Percentiles rank a stretch among this genome's conserved stretches.
Conservation (phyloP, 768 basidiomycete species). For the Amanita rimosa region DNA sequence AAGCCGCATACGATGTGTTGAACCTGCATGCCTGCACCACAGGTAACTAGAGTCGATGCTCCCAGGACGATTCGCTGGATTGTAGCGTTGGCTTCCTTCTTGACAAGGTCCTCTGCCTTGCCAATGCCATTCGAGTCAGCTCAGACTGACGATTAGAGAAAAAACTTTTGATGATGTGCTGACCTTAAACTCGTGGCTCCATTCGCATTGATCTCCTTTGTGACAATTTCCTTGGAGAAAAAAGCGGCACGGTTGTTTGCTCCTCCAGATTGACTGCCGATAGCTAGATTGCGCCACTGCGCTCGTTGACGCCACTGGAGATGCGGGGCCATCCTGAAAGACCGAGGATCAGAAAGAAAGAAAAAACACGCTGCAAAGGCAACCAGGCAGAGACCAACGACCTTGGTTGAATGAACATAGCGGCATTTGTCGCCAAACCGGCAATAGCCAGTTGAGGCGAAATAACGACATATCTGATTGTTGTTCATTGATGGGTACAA, state of each 20-base stretch:
- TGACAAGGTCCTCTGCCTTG: not conserved
- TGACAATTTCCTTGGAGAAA: not conserved
- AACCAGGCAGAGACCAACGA: not conserved
- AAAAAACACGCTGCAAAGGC: not conserved
- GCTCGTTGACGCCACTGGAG: not conserved
- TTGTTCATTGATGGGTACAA: too few species aligned
- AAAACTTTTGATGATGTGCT: not conserved
- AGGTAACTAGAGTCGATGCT: conserved; percentile 34
- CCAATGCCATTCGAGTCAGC: not conserved
- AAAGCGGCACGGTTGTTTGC: not conserved
- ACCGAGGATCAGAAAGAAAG: not conserved
- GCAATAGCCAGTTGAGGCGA: not conserved
- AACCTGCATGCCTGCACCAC: conserved; percentile 37
- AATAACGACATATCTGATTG: too few species aligned
- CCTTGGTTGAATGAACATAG: not conserved
- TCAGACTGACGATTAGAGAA: not conserved
- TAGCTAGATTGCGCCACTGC: too few species aligned
- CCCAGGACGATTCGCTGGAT: conserved; percentile 34
- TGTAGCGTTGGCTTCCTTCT: conserved; percentile 29
- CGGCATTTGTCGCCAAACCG: not conserved
- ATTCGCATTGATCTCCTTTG: not conserved
- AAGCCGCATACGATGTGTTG: conserved; percentile 35
- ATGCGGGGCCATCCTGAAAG: not conserved
- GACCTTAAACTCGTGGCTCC: not conserved
- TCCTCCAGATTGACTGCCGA: not conserved